phyloP scores from a whole-genome alignment of 257 asterid species.

The Nyctanthes arbortristis region DNA sequence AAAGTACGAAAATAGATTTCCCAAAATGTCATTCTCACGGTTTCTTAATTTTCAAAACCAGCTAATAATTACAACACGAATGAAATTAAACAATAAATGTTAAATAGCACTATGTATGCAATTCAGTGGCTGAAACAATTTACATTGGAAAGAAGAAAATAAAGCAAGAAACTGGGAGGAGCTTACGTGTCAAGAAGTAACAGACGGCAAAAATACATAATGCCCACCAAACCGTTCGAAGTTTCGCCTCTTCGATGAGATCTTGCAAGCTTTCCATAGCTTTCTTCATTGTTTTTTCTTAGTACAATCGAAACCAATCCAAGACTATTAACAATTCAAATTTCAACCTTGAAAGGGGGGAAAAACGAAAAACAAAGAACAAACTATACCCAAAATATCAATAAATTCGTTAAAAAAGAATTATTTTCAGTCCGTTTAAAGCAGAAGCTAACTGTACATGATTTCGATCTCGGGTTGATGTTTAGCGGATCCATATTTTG shows the following conservation, averaged over 20 bases:
- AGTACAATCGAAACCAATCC: neutral
- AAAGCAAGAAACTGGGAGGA: neutral
- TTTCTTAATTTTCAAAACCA: constrained; percentile 7
- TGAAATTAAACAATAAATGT: constrained; percentile 1
- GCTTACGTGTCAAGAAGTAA: constrained; percentile 81
- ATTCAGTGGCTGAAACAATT: neutral
- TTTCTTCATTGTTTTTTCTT: constrained; percentile 38
- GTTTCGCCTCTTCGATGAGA: constrained; percentile 93
- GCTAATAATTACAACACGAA: constrained; percentile 1
- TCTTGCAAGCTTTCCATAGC: constrained; percentile 63
- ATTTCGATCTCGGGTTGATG: constrained; percentile 22
- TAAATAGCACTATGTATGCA: constrained; percentile 8
- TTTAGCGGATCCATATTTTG: constrained; percentile 8
- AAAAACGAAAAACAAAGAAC: neutral
- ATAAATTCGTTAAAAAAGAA: constrained; percentile 5
- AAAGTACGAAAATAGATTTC: neutral
- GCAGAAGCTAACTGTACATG: neutral
- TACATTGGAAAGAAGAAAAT: constrained; percentile 1
- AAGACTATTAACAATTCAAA: neutral
- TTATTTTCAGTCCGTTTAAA: neutral
- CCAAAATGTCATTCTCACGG: neutral
- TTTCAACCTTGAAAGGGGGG: neutral
- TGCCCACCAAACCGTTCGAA: constrained; percentile 89
- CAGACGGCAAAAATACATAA: constrained; percentile 70
- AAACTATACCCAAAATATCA: neutral